These are phyloP conservation scores for Naganishia antarctica DNA, from an alignment of 768 basidiomycete genomes.

Conservation along the genomic window DNA sequence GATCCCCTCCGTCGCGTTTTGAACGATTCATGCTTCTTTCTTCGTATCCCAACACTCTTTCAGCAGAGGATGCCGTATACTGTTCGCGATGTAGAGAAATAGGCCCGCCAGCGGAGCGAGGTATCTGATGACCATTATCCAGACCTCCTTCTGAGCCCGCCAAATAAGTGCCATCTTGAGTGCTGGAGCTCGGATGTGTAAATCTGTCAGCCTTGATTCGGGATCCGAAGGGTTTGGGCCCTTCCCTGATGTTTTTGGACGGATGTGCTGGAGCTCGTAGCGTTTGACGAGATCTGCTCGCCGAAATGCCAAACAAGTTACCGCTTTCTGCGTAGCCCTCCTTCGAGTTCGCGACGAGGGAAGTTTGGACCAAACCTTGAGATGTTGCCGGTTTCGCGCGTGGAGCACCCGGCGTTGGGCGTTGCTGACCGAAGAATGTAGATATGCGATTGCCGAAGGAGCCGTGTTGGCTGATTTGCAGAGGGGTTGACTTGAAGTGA, in stretches of 20 bases:
- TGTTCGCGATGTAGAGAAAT: no score
- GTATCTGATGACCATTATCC: no score
- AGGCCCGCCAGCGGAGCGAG: no score
- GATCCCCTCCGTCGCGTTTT: no score
- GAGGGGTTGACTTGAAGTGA: not conserved
- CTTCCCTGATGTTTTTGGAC: no score
- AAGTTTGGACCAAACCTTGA: not conserved
- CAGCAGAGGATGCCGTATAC: no score
- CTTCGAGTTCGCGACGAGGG: not conserved
- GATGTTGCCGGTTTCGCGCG: slow-evolving; percentile 1
- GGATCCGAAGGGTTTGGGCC: not conserved
- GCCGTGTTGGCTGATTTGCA: not conserved
- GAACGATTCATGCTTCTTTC: no score
- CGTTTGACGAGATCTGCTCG: not conserved
- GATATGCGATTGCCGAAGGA: slow-evolving; percentile 17
- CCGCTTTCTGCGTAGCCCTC: not conserved
- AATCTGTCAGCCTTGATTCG: no score
- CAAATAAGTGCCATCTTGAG: no score
- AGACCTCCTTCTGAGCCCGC: no score
- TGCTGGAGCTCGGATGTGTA: no score
- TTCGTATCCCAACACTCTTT: no score
- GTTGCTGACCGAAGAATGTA: slow-evolving; percentile 13
- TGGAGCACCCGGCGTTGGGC: not conserved
- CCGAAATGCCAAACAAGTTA: not conserved
- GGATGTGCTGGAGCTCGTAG: not conserved